phyloP scores from a whole-genome alignment of 768 basidiomycete species.

The Lentinula boryana region DNA sequence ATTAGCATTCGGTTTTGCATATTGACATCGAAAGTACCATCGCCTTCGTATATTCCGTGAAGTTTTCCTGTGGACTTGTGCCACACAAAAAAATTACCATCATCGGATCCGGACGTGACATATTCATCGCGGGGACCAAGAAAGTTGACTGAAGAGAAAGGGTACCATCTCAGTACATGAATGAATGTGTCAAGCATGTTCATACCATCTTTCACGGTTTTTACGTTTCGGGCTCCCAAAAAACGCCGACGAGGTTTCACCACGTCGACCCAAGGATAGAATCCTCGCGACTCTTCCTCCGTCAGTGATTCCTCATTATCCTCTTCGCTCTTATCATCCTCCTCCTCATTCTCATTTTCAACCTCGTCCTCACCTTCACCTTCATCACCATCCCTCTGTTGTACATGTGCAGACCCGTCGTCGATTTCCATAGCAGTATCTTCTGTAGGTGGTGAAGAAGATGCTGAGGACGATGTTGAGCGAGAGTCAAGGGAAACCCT shows the following conservation, averaged over 20 bases:
- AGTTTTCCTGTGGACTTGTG: constrained; percentile 58
- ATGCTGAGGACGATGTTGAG: background rate
- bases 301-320: constrained; percentile 21
- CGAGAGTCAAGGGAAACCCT: constrained; percentile 15
- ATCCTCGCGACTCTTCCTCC: constrained; percentile 18
- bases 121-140: constrained; percentile 74
- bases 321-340: constrained; percentile 20
- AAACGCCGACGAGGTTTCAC: constrained; percentile 61
- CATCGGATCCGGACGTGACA: constrained; percentile 80
- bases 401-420: constrained; percentile 20
- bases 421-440: constrained; percentile 20
- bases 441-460: constrained; percentile 1
- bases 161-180: background rate
- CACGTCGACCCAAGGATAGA: constrained; percentile 37
- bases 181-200: background rate
- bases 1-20: background rate
- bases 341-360: too few relatives aligned
- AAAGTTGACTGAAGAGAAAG: constrained; percentile 60
- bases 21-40: constrained; percentile 34
- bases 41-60: constrained; percentile 80
- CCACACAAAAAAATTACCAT: constrained; percentile 88
- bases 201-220: constrained; percentile 85
- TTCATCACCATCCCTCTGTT: constrained; percentile 20
- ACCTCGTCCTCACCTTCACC: constrained; percentile 19
- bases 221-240: constrained; percentile 68